These are phyloP conservation scores for Comarum palustre DNA, from an alignment of 306 rosid species.

Conservation along the genomic window DNA sequence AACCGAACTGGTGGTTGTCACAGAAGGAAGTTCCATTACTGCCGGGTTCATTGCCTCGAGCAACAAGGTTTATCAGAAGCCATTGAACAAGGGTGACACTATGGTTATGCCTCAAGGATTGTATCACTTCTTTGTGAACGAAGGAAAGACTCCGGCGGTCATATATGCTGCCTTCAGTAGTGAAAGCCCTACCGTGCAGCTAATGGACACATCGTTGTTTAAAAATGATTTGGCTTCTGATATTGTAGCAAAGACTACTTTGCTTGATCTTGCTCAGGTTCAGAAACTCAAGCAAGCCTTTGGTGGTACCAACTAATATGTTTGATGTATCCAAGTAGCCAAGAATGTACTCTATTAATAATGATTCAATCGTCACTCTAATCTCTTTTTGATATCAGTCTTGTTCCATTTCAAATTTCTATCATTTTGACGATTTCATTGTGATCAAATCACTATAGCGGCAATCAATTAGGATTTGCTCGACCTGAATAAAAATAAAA, in stretches of 20 bases:
- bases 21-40: slow-evolving; percentile 41
- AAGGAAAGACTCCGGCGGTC: slow-evolving; percentile 14
- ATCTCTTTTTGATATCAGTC: background rate
- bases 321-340: background rate
- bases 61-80: slow-evolving; percentile 47
- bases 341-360: background rate
- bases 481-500: too few species aligned
- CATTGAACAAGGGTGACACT: slow-evolving; percentile 55
- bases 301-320: slow-evolving; percentile 53
- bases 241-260: slow-evolving; percentile 44
- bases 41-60: slow-evolving; percentile 63
- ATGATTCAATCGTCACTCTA: background rate
- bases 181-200: slow-evolving; percentile 60
- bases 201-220: slow-evolving; percentile 63
- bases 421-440: background rate
- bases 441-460: too few species aligned
- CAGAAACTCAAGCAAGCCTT: slow-evolving; percentile 76
- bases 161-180: slow-evolving; percentile 58
- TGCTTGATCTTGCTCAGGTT: slow-evolving; percentile 49
- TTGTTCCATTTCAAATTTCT: background rate
- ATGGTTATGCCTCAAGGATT: slow-evolving; percentile 81
- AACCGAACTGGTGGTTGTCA: slow-evolving; percentile 38
- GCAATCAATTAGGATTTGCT: too few species aligned
- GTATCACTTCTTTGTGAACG: slow-evolving; percentile 61
- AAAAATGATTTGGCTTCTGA: slow-evolving; percentile 55